Percentiles rank a stretch among this genome's conserved stretches.
Evolutionary conservation across 768 basidiomycete genomes (phyloP).

Genomic region (Lyophyllum semitale): DNA sequence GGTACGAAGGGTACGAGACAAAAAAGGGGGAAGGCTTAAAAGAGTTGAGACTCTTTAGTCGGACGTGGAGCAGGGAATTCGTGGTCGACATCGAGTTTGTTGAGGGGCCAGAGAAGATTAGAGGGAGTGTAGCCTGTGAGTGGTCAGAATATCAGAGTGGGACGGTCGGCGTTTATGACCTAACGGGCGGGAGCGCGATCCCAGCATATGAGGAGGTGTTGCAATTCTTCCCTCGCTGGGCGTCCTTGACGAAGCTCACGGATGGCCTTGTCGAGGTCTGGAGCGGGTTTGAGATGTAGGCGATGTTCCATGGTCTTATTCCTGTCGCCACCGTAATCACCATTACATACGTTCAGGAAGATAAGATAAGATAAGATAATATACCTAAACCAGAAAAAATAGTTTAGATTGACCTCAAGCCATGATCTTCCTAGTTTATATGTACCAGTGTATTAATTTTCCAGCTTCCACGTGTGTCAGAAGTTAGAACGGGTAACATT

Average conservation of each 20-base stretch:
- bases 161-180: conserved; percentile 33
- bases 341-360: no score
- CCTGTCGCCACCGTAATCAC: no score
- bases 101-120: conserved; percentile 38
- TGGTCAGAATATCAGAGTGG: conserved; percentile 57
- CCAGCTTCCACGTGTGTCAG: no score
- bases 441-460: no score
- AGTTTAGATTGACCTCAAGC: no score
- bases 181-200: conserved; percentile 63
- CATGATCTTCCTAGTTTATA: no score
- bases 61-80: conserved; percentile 51
- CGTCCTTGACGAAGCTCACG: conserved; percentile 53
- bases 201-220: conserved; percentile 73
- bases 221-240: conserved; percentile 68
- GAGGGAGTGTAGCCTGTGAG: conserved; percentile 48
- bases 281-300: conserved; percentile 31
- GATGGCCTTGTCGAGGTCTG: conserved; percentile 64
- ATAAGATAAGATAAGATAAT: no score
- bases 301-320: no score
- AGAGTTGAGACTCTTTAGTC: conserved; percentile 50
- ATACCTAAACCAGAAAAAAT: no score
- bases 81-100: conserved; percentile 46
- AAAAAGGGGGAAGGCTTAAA: conserved; percentile 29
- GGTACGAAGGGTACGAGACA: conserved; percentile 9
- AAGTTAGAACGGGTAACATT: no score